Conservation (phyloP, 2,329 filamentous ascomycete species). For the Neurospora sp. region DNA sequence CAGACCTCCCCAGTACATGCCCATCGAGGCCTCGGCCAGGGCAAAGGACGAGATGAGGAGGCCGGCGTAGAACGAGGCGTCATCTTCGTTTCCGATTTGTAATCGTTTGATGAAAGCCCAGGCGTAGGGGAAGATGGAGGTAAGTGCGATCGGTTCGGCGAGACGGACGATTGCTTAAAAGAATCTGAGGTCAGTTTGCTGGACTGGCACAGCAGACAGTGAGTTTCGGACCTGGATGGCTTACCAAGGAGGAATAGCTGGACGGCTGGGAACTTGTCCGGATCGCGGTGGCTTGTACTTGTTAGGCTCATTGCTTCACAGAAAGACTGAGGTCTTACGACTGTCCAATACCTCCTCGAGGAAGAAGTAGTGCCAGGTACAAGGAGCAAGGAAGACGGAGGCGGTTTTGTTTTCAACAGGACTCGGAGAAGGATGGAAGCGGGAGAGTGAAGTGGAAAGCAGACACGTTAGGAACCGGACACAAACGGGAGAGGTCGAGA, state of each 20-base stretch:
- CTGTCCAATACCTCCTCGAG: constrained; percentile 17
- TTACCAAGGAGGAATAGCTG: constrained; percentile 80
- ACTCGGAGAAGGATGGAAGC: not conserved
- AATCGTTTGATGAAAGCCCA: constrained; percentile 76
- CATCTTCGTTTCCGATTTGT: constrained; percentile 57
- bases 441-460: not conserved
- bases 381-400: not conserved
- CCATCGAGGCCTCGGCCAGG: constrained; percentile 71
- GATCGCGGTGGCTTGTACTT: constrained; percentile 43
- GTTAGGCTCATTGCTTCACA: constrained; percentile 42
- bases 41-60: constrained; percentile 81
- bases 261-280: constrained; percentile 67
- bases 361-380: not conserved
- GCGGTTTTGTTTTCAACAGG: not conserved
- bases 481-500: not conserved
- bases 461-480: not conserved
- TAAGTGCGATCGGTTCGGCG: constrained; percentile 85
- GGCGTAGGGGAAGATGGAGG: constrained; percentile 87
- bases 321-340: constrained; percentile 33
- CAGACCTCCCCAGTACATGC: constrained; percentile 79
- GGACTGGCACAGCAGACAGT: not conserved
- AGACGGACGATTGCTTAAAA: constrained; percentile 75
- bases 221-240: constrained; percentile 20
- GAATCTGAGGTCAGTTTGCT: not conserved
- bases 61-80: constrained; percentile 83